Percentiles rank a stretch among this genome's conserved stretches.
Evolutionary conservation across 208 protist species (phyloP).

Genomic region (Zelonia costaricensis): DNA sequence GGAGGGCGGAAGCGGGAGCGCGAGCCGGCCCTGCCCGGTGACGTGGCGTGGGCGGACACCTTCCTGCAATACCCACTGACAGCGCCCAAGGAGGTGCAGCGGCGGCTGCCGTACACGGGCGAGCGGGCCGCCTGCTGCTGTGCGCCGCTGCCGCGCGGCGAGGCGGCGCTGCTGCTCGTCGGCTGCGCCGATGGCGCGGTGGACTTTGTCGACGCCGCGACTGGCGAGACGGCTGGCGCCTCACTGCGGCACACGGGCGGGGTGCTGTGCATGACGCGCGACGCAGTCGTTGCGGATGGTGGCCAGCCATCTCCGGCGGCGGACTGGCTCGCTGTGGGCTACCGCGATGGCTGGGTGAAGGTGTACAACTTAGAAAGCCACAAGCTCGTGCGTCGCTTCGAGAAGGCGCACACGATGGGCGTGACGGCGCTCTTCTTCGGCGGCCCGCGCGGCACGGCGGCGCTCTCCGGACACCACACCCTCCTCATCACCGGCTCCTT

Average conservation of each 20-base stretch:
- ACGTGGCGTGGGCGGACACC: conserved; percentile 27
- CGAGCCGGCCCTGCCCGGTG: background rate
- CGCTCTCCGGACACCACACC: conserved; percentile 47
- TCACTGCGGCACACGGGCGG: conserved; percentile 57
- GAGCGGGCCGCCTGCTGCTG: conserved; percentile 37
- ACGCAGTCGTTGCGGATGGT: conserved; percentile 28
- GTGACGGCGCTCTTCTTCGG: conserved; percentile 68
- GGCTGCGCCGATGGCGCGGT: conserved; percentile 64
- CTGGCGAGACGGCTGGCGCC: conserved; percentile 21
- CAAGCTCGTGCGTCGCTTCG: conserved; percentile 77
- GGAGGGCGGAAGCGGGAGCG: conserved; percentile 17
- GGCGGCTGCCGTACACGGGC: conserved; percentile 35
- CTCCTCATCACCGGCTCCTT: conserved; percentile 71
- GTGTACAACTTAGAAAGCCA: conserved; percentile 69
- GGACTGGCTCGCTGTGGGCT: conserved; percentile 75
- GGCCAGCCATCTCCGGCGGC: background rate
- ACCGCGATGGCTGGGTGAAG: conserved; percentile 81
- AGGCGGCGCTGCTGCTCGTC: conserved; percentile 36
- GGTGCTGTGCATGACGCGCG: conserved; percentile 44
- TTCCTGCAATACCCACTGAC: conserved; percentile 33
- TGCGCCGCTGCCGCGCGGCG: conserved; percentile 8
- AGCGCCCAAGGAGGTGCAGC: conserved; percentile 34
- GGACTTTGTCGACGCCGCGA: conserved; percentile 47
- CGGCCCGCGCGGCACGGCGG: conserved; percentile 28
- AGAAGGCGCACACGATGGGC: conserved; percentile 56